phyloP scores from a whole-genome alignment of 1,139 yeast genomes.

The Saccharomyces hybrid region DNA sequence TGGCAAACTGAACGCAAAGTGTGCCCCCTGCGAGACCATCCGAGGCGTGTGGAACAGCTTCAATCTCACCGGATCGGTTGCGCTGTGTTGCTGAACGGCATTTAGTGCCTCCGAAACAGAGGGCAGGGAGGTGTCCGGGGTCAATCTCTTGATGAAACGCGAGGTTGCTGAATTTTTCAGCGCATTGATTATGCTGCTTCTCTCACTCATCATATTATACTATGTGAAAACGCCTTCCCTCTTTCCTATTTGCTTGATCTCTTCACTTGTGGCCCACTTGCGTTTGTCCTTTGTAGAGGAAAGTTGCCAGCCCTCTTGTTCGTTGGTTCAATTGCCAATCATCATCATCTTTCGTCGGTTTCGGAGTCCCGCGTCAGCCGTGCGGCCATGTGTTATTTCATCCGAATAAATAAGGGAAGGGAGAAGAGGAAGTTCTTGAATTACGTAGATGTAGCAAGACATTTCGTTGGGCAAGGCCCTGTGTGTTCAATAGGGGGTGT shows the following conservation, averaged over 20 bases:
- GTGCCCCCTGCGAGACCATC: slow-evolving; percentile 48
- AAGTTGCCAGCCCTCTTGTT: too few species aligned
- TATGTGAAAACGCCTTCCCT: background rate
- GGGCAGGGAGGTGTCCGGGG: slow-evolving; percentile 11
- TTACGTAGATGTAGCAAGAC: background rate
- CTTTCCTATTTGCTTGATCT: background rate
- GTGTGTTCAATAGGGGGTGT: background rate
- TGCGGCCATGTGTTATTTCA: background rate
- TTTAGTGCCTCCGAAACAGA: slow-evolving; percentile 7
- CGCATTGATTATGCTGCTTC: slow-evolving; percentile 6
- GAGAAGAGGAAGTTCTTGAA: background rate
- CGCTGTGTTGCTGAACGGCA: slow-evolving; percentile 2
- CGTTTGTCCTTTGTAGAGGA: background rate
- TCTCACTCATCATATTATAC: slow-evolving; percentile 6
- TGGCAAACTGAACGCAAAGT: slow-evolving; percentile 65
- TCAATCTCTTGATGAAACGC: slow-evolving; percentile 9
- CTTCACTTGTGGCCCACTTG: too few species aligned
- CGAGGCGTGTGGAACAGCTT: slow-evolving; percentile 49
- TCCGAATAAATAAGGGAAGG: background rate
- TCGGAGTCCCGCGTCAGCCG: slow-evolving; percentile 1
- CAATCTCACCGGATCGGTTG: slow-evolving; percentile 4
- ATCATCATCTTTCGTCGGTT: background rate
- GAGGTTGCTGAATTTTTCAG: slow-evolving; percentile 9
- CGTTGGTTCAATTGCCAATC: background rate
- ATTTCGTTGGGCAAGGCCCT: background rate